Percentiles rank a stretch among this genome's conserved stretches.
Conservation (phyloP, 2,329 filamentous ascomycete species). For the Fusarium camptoceras region DNA sequence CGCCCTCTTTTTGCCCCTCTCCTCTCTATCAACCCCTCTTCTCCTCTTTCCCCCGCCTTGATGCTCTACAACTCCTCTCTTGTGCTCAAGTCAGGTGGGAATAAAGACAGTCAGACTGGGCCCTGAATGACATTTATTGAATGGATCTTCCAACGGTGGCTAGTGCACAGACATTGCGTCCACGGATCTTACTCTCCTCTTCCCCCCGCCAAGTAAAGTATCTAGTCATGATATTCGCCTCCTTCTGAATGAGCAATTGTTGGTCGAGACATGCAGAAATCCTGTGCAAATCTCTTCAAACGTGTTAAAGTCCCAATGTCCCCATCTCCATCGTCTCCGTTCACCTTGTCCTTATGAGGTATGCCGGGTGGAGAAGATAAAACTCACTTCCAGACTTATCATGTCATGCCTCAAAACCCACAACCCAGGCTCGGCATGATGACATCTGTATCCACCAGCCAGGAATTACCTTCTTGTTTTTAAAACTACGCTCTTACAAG, state of each 20-base stretch:
- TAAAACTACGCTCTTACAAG: neutral
- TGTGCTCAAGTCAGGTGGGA: slow-evolving; percentile 21
- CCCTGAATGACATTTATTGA: slow-evolving; percentile 1
- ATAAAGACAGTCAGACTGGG: slow-evolving; percentile 4
- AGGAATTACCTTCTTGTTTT: slow-evolving; percentile 5
- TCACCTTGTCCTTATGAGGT: slow-evolving; percentile 13
- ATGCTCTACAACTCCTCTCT: slow-evolving; percentile 23
- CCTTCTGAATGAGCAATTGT: neutral
- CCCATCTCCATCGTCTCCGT: slow-evolving; percentile 1
- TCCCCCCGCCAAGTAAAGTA: neutral
- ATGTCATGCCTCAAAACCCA: slow-evolving; percentile 20
- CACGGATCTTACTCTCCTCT: neutral
- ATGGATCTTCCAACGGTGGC: neutral
- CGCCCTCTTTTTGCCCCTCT: slow-evolving; percentile 1
- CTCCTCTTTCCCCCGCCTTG: slow-evolving; percentile 28
- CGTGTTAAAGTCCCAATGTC: neutral
- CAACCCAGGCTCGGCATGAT: slow-evolving; percentile 8
- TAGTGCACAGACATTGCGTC: neutral
- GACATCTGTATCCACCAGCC: slow-evolving; percentile 26
- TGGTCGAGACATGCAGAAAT: slow-evolving; percentile 7
- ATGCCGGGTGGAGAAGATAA: slow-evolving; percentile 11
- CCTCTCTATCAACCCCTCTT: slow-evolving; percentile 15
- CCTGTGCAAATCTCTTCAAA: slow-evolving; percentile 1
- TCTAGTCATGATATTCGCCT: slow-evolving; percentile 1
- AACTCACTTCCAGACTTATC: slow-evolving; percentile 12